Evolutionary conservation across 176 grass and related monocot genomes (phyloP), one percentile per base, ranked within the genome.

Genomic region (Sorghum bicolor): DNA sequence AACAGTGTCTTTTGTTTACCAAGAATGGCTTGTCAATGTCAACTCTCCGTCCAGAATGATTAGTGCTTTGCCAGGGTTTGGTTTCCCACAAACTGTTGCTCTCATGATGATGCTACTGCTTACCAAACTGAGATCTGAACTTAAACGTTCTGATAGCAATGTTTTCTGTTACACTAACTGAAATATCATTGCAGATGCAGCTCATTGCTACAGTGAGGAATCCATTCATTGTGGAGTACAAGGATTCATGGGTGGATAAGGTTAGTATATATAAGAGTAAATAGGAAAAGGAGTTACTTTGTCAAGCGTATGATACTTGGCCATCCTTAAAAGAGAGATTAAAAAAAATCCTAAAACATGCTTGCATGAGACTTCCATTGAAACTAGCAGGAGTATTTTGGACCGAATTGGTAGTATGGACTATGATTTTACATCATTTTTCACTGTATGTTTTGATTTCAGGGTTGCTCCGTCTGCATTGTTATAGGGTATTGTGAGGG

Each of bases 191-290:
- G 44, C 79, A 97, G 89, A 97, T 97, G 94, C 85, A 97, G 67
- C 91, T 97, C 34, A 97, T 97, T 60, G 91, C 94, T 62, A 88
- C 85, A 67, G 91, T 97, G 40, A 90, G 87, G 72, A 94, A 97
- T 73, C 94, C 94, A 67, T 97, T 97, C 76, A 94, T 97, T 76
- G 94, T 97, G 43, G 91, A 97, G 36, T 90, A 97, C 73, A 94
- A 97, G 87, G 94, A 97, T 84, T 97, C 94, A 30, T 97, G 94
- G 94, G 94, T 97, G 19, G 91, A 97, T 47, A 97, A 97, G 91
- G 94, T 94, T 79, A 39, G 88, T 29, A 30, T 24, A 30, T 24
- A 44, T 52, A 48, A 10, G 30, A 70, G 50, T 68, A 77, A 63
- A 36, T 29, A 44, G 48, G 41, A 57, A 44, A 55, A 41, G 3